Base-by-base conservation (phyloP, 192 early-diverging fungal species). In the Backusella tuberculispora region DNA sequence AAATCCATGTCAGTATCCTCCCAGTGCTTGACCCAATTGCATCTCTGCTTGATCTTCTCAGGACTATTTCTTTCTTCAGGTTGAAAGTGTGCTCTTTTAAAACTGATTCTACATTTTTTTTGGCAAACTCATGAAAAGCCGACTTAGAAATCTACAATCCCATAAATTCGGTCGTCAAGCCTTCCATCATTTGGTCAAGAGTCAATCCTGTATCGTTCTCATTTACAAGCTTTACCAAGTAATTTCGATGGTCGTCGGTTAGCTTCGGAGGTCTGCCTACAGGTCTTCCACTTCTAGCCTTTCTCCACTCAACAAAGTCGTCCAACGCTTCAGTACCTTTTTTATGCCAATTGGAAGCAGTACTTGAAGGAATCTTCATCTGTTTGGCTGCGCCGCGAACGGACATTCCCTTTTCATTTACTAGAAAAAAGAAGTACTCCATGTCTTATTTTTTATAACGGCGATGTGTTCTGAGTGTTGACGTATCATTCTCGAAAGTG, bases 1-100 rank as follows among this genome's bases (percentile, higher is more conserved):
- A 63, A 74, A 24, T 65, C 72, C 60, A 74, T 64, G 40, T 74
- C 64, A 4, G 72, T 64, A 14, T n/a, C n/a, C 34, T 42, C 24
- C 72, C 72, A 74, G 14, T n/a, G n/a, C n/a, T n/a, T n/a, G n/a
- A n/a, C n/a, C n/a, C n/a, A n/a, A n/a, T n/a, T n/a, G n/a, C n/a
- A n/a, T n/a, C n/a, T n/a, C n/a, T n/a, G n/a, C n/a, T n/a, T n/a
- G n/a, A n/a, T n/a, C n/a, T n/a, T n/a, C n/a, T n/a, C n/a, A n/a
- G n/a, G n/a, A n/a, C n/a, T n/a, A n/a, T n/a, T n/a, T n/a, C n/a
- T n/a, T n/a, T n/a, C n/a, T n/a, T n/a, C n/a, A n/a, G n/a, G n/a
- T n/a, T n/a, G n/a, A n/a, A n/a, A n/a, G n/a, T n/a, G n/a, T n/a
- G n/a, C n/a, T n/a, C n/a, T n/a, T n/a, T n/a, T n/a, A n/a, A n/a